Conservation (phyloP, 805 yeast genomes). For the Kazachstania africana region DNA sequence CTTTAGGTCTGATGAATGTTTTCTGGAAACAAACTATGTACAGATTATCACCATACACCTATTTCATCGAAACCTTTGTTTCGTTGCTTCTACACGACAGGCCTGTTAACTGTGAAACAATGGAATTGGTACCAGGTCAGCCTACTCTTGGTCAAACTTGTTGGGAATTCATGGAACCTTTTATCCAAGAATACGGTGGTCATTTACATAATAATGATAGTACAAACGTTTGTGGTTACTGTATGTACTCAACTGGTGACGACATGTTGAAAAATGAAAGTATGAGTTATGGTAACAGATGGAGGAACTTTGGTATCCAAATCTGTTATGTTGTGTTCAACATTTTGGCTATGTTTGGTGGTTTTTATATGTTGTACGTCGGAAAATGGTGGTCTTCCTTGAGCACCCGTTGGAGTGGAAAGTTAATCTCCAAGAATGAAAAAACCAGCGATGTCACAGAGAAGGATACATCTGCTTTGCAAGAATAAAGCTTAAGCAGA, state of each 20-base stretch:
- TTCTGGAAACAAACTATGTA: constrained; percentile 72
- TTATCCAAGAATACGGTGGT: constrained; percentile 37
- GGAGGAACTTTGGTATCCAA: constrained; percentile 53
- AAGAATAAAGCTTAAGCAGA: too few species aligned
- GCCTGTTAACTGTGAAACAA: constrained; percentile 35
- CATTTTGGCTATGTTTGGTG: constrained; percentile 24
- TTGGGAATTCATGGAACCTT: constrained; percentile 37
- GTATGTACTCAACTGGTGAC: constrained; percentile 30
- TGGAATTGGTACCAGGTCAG: constrained; percentile 39
- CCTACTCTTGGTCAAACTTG: constrained; percentile 56
- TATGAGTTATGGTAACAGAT: constrained; percentile 34
- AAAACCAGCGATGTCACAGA: too few species aligned
- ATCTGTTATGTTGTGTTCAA: constrained; percentile 43
- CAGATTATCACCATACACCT: constrained; percentile 54
- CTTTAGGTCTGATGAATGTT: constrained; percentile 43
- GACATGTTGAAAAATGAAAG: constrained; percentile 29
- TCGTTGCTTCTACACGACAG: constrained; percentile 38
- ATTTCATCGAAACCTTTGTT: constrained; percentile 42
- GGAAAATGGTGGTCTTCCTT: constrained; percentile 10
- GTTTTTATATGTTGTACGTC: constrained; percentile 14
- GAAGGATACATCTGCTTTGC: too few species aligned
- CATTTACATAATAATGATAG: constrained; percentile 40
- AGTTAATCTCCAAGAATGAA: too few species aligned
- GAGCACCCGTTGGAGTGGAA: too few species aligned
- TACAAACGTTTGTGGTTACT: constrained; percentile 31